phyloP scores from a whole-genome alignment of 768 basidiomycete species.

The Leccinum uliginosum region DNA sequence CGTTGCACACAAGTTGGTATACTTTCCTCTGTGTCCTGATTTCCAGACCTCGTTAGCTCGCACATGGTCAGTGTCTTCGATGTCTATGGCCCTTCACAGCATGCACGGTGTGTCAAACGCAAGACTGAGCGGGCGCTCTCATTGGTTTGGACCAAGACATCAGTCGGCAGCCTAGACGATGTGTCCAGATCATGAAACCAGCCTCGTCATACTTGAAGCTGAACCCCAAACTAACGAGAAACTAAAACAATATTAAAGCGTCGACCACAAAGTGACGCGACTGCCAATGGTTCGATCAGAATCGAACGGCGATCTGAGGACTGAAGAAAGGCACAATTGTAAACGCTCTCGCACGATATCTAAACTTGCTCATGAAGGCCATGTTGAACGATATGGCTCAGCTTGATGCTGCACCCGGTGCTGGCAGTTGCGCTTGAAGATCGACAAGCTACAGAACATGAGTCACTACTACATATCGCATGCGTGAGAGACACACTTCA shows the following conservation, averaged over 20 bases:
- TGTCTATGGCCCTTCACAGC: not conserved
- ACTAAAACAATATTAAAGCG: not conserved
- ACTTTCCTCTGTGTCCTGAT: not conserved
- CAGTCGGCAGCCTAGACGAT: not conserved
- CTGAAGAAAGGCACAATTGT: not conserved
- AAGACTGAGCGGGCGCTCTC: not conserved
- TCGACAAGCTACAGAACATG: slow-evolving; percentile 51
- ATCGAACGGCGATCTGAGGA: not conserved
- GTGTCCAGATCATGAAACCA: not conserved
- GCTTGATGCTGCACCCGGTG: slow-evolving; percentile 21
- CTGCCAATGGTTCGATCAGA: not conserved
- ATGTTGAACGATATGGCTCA: not conserved
- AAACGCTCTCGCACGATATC: not conserved
- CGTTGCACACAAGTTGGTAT: not conserved
- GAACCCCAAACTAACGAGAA: not conserved
- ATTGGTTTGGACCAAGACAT: not conserved
- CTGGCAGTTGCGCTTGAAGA: slow-evolving; percentile 54
- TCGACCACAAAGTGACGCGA: not conserved
- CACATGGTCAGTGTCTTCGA: not conserved
- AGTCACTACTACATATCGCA: slow-evolving; percentile 6
- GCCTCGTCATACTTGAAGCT: not conserved
- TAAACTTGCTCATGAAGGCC: not conserved
- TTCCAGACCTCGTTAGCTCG: not conserved
- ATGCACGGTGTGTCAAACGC: not conserved
- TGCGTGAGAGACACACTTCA: slow-evolving; percentile 48